These are phyloP conservation scores for Fraxinus velutina DNA, from an alignment of 305 asterid species.

Conservation along the genomic window DNA sequence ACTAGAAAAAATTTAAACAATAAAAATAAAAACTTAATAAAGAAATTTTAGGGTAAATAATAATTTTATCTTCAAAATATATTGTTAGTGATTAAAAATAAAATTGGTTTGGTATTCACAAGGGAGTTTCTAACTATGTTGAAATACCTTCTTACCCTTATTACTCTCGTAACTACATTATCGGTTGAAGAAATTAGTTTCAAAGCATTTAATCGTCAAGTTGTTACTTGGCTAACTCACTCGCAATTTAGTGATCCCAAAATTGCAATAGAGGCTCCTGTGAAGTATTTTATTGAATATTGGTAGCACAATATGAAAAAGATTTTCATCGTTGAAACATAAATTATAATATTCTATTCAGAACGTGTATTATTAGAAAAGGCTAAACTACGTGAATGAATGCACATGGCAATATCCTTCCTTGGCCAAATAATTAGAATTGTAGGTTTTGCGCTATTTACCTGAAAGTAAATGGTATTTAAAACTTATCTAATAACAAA, in stretches of 20 bases:
- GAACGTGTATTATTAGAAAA: neutral
- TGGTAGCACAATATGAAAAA: neutral
- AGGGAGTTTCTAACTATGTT: neutral
- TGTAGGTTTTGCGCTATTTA: neutral
- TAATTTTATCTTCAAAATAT: neutral
- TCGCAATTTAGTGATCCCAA: neutral
- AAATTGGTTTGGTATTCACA: neutral
- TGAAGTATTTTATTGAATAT: neutral
- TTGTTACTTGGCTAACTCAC: neutral
- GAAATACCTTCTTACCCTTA: neutral
- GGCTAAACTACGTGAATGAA: neutral
- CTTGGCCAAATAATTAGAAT: neutral
- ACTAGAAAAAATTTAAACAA: neutral
- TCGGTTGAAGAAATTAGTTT: neutral
- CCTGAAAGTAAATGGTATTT: neutral
- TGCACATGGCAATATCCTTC: neutral
- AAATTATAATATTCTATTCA: neutral
- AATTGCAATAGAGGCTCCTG: neutral
- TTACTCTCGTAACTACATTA: neutral
- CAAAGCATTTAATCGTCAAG: neutral
- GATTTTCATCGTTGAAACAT: too few relatives aligned
- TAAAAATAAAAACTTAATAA: neutral
- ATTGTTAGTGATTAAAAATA: neutral
- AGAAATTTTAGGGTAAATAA: neutral
- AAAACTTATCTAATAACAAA: neutral